Evolutionary conservation across 2,329 filamentous ascomycete genomes (phyloP), one percentile per base, ranked within the genome.

Genomic region (Penicillium sp.): DNA sequence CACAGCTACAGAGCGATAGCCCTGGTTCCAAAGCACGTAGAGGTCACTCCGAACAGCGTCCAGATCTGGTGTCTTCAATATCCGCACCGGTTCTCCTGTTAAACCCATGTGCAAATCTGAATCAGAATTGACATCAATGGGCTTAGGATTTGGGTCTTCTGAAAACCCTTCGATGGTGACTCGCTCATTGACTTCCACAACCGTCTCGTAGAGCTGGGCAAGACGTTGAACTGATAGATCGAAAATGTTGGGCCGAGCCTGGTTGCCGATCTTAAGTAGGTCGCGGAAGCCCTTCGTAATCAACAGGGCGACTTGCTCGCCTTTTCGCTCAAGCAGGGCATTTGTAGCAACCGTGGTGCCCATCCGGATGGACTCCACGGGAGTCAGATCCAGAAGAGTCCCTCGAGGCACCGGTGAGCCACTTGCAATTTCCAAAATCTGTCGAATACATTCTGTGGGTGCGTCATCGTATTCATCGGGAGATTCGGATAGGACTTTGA

Each of bases 321-420:
- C 92, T 72, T 96, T 96, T 61, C 91, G 82, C 74, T 96, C 92
- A 2, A 96, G 81, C 56, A 96, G 76, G 0, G 91, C 91, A 71
- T 96, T 96, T 0, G 91, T 96, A 10, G 91, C 91, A n/a, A 96
- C 91, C 0, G 91, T 96, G 2, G 91, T 96, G 49, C 91, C 91
- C 90, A 96, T 96, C 47, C 91, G 87, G 70, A 96, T 38, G n/a
- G 36, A 38, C 17, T 38, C 36, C 5, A 38, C 36, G 4, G 8
- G n/a, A 6, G n/a, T 19, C 36, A 38, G 9, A 17, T 38, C 36
- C 9, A 38, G n/a, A 10, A 19, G 36, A 9, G 36, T 38, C n/a
- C 36, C 36, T 19, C 36, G 36, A 19, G 36, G 36, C 35, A 36
- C 35, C 15, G 35, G 35, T 4, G 17, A 9, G 15, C 35, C 35